Evolutionary conservation across 2,329 filamentous ascomycete genomes (phyloP), one percentile per base, ranked within the genome.

Genomic region (Xylaria hypoxylon): DNA sequence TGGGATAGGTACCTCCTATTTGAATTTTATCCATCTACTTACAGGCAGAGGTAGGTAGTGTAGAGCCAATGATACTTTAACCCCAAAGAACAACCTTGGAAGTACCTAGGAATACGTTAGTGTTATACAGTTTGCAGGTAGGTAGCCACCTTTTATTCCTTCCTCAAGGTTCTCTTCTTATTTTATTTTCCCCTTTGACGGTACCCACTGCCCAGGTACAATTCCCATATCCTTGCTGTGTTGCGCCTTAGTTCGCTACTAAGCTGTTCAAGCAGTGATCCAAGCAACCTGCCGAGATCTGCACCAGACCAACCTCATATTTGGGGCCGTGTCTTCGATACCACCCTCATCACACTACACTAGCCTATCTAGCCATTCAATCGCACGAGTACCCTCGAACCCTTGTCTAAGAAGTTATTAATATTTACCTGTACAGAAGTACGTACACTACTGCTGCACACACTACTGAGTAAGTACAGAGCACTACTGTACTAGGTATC

Each of bases 211-310:
- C 22, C 19, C 13, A 38, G 35, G 35, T 38, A 40, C 33, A 35
- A 22, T 17, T 13, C 33, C 51, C 33, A 4, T 40, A 22, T 55
- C 52, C 35, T 26, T 40, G 52, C 24, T 17, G 28, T 13, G 11
- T 38, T 31, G 19, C 19, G 51, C 19, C 33, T 17, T 5, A 53
- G 33, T 40, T 26, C 26, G 26, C 38, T n/a, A n/a, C n/a, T n/a
- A n/a, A n/a, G n/a, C n/a, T n/a, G 13, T 17, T 13, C n/a, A 19
- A 10, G 22, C 10, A 53, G 33, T 35, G 17, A 56, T 55, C 40
- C 24, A 52, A 57, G 63, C 48, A 64, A 52, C 53, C 40, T 66
- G 31, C 59, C 53, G 53, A 66, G 59, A 62, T 59, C 64, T 63
- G 64, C 48, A 45, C 47, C 22, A 61, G 35, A 61, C 62, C 42